Evolutionary conservation across 331 rosid species (phyloP).

Genomic region (Erythrophleum ivorense): DNA sequence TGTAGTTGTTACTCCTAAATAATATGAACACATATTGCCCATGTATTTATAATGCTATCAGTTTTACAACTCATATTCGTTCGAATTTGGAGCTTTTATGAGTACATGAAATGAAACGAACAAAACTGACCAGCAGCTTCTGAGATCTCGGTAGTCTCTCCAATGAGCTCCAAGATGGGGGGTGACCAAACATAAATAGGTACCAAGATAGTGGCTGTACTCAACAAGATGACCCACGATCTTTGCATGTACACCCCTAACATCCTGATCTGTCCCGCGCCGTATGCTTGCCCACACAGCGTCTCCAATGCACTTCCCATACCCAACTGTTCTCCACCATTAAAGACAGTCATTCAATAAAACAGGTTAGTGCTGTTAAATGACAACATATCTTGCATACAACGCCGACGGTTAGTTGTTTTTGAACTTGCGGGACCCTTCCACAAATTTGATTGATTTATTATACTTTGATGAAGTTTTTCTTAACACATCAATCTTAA

Average conservation of each 20-base stretch:
- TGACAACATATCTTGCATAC: neutral
- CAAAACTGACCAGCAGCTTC: slow-evolving; percentile 68
- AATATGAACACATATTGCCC: neutral
- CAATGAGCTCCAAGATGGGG: slow-evolving; percentile 60
- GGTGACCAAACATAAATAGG: slow-evolving; percentile 79
- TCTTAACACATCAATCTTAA: too few relatives aligned
- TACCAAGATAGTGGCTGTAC: slow-evolving; percentile 49
- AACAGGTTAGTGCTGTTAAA: neutral
- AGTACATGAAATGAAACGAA: neutral
- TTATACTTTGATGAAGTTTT: too few relatives aligned
- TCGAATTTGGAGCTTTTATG: neutral
- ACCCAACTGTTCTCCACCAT: slow-evolving; percentile 57
- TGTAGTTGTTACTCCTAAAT: neutral
- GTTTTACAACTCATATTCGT: neutral
- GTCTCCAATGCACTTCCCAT: slow-evolving; percentile 94
- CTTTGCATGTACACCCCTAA: slow-evolving; percentile 87
- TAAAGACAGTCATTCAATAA: neutral
- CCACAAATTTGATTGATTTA: too few relatives aligned
- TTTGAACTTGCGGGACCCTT: too few relatives aligned
- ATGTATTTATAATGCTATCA: too few relatives aligned
- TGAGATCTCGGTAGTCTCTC: slow-evolving; percentile 61
- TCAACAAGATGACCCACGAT: slow-evolving; percentile 74
- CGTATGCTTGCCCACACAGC: slow-evolving; percentile 81
- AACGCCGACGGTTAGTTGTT: too few relatives aligned
- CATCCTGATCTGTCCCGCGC: slow-evolving; percentile 74